Conservation (phyloP, 352 stramenopile genomes). For the Peronospora farinosa region DNA sequence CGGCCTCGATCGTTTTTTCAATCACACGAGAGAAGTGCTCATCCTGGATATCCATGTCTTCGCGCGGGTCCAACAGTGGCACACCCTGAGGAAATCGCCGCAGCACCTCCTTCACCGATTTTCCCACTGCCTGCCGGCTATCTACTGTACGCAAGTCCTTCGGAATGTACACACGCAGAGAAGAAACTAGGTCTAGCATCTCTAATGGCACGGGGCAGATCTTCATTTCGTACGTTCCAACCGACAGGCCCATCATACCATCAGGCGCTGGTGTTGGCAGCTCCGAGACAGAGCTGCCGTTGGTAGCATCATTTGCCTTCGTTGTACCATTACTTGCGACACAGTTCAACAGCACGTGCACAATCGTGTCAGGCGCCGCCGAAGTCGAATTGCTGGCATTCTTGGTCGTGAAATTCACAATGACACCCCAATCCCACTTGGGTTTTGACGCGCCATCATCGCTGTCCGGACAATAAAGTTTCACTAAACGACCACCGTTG, state of each 20-base stretch:
- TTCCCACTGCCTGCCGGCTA: constrained; percentile 66
- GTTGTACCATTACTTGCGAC: constrained; percentile 19
- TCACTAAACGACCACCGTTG: constrained; percentile 89
- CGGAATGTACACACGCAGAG: constrained; percentile 78
- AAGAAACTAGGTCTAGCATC: constrained; percentile 72
- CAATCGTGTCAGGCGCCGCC: constrained; percentile 54
- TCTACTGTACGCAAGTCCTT: constrained; percentile 75
- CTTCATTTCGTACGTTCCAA: constrained; percentile 66
- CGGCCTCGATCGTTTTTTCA: constrained; percentile 64
- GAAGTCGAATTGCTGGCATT: constrained; percentile 63
- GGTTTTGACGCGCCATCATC: constrained; percentile 38
- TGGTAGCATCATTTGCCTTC: constrained; percentile 25
- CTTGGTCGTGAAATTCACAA: constrained; percentile 83
- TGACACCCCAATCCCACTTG: constrained; percentile 80
- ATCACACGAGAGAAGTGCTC: constrained; percentile 88
- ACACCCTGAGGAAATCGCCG: constrained; percentile 77
- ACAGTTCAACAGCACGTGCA: constrained; percentile 80
- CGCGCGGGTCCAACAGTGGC: constrained; percentile 89
- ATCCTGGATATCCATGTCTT: constrained; percentile 93
- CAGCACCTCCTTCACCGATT: constrained; percentile 73
- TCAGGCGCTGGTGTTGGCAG: constrained; percentile 51
- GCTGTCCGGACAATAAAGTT: constrained; percentile 55
- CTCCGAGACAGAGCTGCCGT: constrained; percentile 27
- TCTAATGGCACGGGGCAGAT: constrained; percentile 77
- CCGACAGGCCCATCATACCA: constrained; percentile 51